Evolutionary conservation across 192 early-diverging fungal species (phyloP), one percentile per base, ranked within the genome.

Genomic region (Dissophora ornata): DNA sequence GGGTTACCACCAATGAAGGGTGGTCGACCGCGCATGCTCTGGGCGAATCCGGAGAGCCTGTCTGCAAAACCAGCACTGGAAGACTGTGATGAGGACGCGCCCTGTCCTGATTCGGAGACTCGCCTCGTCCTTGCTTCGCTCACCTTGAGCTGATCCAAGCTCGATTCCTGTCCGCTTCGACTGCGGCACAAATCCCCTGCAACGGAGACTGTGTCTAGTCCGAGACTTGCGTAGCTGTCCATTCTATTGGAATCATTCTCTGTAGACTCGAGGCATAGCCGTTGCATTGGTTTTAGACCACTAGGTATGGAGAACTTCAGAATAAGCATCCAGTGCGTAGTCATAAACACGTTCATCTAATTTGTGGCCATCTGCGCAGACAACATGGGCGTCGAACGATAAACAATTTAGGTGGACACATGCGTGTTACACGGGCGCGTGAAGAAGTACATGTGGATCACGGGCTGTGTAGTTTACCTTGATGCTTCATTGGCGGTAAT

Each of bases 121-220:
- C 45, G 54, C 22, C 53, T 32, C 16, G 64, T 48, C 45, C 53
- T 38, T 34, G 64, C 53, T 22, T 57, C 64, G 40, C 36, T 57
- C 7, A 34, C 55, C 32, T 57, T 56, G 46, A 67, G 64, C 15
- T 67, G 64, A 44, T 57, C 25, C 33, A 64, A 22, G 38, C 62
- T 64, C 1, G 62, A 50, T 12, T 64, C 49, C 8, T 24, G 33
- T 28, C 49, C 62, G 0, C n/a, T 22, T 19, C 42, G 48, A n/a
- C 24, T 36, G 19, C 36, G 24, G 32, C 41, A 50, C 36, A 49
- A 25, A 24, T 51, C 58, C 4, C 46, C 66, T 44, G 55, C 25
- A 21, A 58, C 55, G 16, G 66, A 68, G 7, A 58, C 22, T 0
- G 21, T 40, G 10, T 56, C 66, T 3, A 68, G 34, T 3, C 56